Conservation (phyloP, 2,329 filamentous ascomycete genomes). For the Arthrobotrys sphaeroides region DNA sequence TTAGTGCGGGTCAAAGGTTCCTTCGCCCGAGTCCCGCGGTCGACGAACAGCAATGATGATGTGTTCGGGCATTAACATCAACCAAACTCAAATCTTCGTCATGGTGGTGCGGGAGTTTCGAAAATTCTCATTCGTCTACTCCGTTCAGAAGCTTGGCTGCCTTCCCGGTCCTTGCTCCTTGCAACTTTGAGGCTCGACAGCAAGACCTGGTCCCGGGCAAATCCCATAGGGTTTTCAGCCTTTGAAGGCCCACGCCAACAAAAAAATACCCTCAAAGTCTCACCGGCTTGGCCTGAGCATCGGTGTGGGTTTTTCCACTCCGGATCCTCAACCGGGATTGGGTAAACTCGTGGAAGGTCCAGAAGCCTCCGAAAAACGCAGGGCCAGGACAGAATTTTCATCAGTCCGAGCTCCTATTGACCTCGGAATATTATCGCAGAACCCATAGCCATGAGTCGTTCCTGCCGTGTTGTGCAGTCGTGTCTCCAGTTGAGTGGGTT, state of each 20-base stretch:
- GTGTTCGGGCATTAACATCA: constrained; percentile 25
- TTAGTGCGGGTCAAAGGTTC: constrained; percentile 25
- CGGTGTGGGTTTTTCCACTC: constrained; percentile 41
- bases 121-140: constrained; percentile 50
- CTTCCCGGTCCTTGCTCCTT: constrained; percentile 23
- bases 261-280: constrained; percentile 40
- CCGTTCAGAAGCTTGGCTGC: constrained; percentile 15
- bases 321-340: constrained; percentile 43
- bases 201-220: constrained; percentile 23
- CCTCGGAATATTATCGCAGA: constrained; percentile 3
- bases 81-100: constrained; percentile 6
- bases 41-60: constrained; percentile 25
- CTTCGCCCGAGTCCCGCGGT: constrained; percentile 38
- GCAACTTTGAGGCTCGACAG: constrained; percentile 27
- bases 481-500: constrained; percentile 29
- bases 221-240: constrained; percentile 34
- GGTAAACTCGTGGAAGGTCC: constrained; percentile 46
- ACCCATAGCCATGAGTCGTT: neutral
- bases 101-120: constrained; percentile 44
- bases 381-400: constrained; percentile 31
- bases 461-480: constrained; percentile 36
- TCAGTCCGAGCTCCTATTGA: constrained; percentile 28
- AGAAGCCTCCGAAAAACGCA: constrained; percentile 33
- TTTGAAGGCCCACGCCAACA: constrained; percentile 29
- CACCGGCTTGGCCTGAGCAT: constrained; percentile 27